Percentiles rank a stretch among this genome's conserved stretches.
Conservation (phyloP, 1,284 basidiomycete species). For the Ceratobasidium sp. region DNA sequence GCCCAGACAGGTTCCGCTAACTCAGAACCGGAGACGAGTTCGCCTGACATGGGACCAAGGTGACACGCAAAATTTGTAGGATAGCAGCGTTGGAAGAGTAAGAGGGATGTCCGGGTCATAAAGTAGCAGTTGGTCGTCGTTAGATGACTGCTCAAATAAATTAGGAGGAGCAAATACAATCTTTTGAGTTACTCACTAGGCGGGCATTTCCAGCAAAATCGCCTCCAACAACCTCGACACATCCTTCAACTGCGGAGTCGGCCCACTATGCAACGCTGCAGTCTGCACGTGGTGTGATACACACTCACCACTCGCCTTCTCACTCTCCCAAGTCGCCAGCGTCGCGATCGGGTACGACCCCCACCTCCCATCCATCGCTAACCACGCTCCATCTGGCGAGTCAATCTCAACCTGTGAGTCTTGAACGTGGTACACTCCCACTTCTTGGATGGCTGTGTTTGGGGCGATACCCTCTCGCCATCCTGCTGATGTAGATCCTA, state of each 20-base stretch:
- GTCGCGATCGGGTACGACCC: constrained; percentile 22
- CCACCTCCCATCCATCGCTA: constrained; percentile 17
- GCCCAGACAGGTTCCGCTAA: constrained; percentile 38
- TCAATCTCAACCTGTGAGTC: constrained; percentile 28
- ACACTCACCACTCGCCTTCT: not conserved
- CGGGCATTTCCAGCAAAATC: constrained; percentile 33
- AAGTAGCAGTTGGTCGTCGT: constrained; percentile 37
- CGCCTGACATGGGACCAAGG: not conserved
- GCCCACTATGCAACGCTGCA: not conserved
- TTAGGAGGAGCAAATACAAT: not conserved
- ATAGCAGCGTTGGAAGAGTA: constrained; percentile 15
- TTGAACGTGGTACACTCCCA: constrained; percentile 26
- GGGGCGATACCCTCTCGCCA: not conserved
- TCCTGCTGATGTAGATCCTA: not conserved
- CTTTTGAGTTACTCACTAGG: constrained; percentile 21
- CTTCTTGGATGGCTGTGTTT: constrained; percentile 18
- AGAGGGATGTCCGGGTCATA: constrained; percentile 26
- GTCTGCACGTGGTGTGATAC: constrained; percentile 22
- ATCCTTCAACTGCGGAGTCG: not conserved
- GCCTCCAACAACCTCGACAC: constrained; percentile 32
- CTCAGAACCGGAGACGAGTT: not conserved
- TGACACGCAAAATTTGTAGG: constrained; percentile 15
- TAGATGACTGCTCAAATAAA: not conserved
- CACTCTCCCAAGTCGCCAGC: not conserved
- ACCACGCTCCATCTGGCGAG: constrained; percentile 10